Evolutionary conservation across 768 basidiomycete genomes (phyloP).

Genomic region (Amanita inopinata): DNA sequence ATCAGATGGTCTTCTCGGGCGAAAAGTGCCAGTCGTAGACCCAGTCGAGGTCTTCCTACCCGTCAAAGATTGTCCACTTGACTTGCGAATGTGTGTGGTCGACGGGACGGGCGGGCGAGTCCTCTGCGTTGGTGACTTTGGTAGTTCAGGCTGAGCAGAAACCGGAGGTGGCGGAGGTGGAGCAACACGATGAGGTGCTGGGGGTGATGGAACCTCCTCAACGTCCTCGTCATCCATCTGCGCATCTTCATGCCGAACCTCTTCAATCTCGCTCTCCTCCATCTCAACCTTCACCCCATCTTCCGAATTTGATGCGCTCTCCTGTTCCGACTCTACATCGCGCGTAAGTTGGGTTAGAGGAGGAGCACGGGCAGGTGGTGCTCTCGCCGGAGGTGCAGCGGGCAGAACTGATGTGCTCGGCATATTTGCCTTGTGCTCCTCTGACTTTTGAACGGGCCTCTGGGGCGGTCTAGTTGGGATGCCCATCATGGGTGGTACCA

Average conservation of each 20-base stretch:
- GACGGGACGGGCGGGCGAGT: constrained; percentile 1
- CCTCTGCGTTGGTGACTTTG: constrained; percentile 13
- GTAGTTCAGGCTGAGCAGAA: constrained; percentile 34
- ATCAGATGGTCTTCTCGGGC: constrained; percentile 29
- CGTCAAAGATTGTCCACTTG: background rate
- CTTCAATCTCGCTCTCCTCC: constrained; percentile 68
- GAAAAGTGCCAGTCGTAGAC: constrained; percentile 7
- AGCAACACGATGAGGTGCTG: constrained; percentile 37
- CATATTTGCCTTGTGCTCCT: constrained; percentile 9
- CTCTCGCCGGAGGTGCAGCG: constrained; percentile 17
- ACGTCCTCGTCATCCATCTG: constrained; percentile 24
- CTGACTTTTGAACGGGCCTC: constrained; percentile 17
- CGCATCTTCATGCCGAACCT: constrained; percentile 49
- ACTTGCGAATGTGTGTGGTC: constrained; percentile 1
- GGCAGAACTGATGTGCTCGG: constrained; percentile 14
- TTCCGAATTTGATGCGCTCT: constrained; percentile 36
- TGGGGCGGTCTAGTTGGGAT: constrained; percentile 20
- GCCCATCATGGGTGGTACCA: constrained; percentile 33
- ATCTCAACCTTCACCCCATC: constrained; percentile 58
- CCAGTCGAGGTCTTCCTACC: constrained; percentile 9
- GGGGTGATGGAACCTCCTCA: constrained; percentile 42
- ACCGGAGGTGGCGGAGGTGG: constrained; percentile 35
- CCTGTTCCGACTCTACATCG: constrained; percentile 37
- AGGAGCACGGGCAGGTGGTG: constrained; percentile 22
- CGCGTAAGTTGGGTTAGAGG: constrained; percentile 18